Evolutionary conservation across 1,139 yeast species (phyloP).

Genomic region (Diutina neorugosa): DNA sequence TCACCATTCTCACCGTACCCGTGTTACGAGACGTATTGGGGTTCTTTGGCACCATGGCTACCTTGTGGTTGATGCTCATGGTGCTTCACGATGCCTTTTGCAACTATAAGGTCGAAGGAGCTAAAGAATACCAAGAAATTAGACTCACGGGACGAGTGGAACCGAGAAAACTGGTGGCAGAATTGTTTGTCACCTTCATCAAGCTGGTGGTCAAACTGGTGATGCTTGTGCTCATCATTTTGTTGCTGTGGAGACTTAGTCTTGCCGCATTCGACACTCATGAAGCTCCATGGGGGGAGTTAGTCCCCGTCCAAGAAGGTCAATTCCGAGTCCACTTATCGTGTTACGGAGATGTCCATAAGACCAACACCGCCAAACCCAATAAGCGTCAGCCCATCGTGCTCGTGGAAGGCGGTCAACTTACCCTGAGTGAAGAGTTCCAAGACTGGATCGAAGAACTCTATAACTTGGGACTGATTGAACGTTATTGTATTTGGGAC

Average conservation of each 20-base stretch:
- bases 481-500: conserved; percentile 75
- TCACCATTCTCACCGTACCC: conserved; percentile 35
- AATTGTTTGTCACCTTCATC: conserved; percentile 36
- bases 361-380: conserved; percentile 7
- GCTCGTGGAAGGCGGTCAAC: conserved; percentile 65
- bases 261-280: conserved; percentile 49
- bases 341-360: conserved; percentile 46
- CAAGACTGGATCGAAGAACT: conserved; percentile 65
- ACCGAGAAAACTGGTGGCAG: conserved; percentile 42
- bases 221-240: conserved; percentile 28
- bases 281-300: conserved; percentile 51
- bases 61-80: conserved; percentile 45
- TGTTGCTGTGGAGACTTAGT: conserved; percentile 42
- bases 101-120: conserved; percentile 43
- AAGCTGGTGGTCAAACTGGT: conserved; percentile 33
- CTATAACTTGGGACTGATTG: conserved; percentile 45
- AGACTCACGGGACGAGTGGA: conserved; percentile 47
- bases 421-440: conserved; percentile 49
- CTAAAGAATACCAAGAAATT: conserved; percentile 40
- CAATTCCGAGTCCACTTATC: conserved; percentile 46
- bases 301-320: conserved; percentile 35
- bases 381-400: conserved; percentile 39
- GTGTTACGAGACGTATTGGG: conserved; percentile 40
- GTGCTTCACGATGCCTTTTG: conserved; percentile 36
- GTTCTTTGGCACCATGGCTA: conserved; percentile 35